Percentiles rank a stretch among this genome's conserved stretches.
These are phyloP conservation scores for Helenozyma baotianmanensis DNA, from an alignment of 805 yeast genomes.

Conservation along the genomic window DNA sequence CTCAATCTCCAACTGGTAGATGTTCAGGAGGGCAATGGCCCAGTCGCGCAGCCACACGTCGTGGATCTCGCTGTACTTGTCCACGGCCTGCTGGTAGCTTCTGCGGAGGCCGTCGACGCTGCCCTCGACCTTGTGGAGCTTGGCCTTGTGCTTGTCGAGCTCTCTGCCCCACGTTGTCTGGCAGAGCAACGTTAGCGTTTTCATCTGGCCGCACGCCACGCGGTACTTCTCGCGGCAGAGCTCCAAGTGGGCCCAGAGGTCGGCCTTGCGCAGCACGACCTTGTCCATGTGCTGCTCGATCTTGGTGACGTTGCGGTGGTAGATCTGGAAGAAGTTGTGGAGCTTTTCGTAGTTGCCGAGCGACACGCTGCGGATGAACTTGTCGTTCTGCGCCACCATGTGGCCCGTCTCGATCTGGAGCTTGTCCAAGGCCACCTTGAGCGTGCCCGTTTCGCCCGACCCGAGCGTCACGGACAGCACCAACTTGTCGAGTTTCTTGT, in stretches of 20 bases:
- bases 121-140: slow-evolving; percentile 46
- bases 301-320: slow-evolving; percentile 51
- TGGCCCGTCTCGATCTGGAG: slow-evolving; percentile 55
- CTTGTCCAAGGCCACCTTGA: slow-evolving; percentile 55
- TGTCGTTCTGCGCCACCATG: slow-evolving; percentile 52
- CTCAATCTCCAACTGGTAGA: slow-evolving; percentile 68
- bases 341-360: slow-evolving; percentile 46
- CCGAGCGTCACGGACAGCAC: slow-evolving; percentile 48
- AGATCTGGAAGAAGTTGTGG: slow-evolving; percentile 45
- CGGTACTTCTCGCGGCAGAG: slow-evolving; percentile 47
- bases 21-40: slow-evolving; percentile 55
- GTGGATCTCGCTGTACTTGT: slow-evolving; percentile 50
- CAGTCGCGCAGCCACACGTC: slow-evolving; percentile 71
- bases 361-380: slow-evolving; percentile 49
- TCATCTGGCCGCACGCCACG: slow-evolving; percentile 53
- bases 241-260: slow-evolving; percentile 32
- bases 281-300: slow-evolving; percentile 55
- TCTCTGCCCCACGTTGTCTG: slow-evolving; percentile 73
- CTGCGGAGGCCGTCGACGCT: slow-evolving; percentile 40
- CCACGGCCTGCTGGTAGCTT: slow-evolving; percentile 54
- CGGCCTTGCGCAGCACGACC: slow-evolving; percentile 44
- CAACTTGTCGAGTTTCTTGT: slow-evolving; percentile 49
- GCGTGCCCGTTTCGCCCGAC: slow-evolving; percentile 52
- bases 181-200: slow-evolving; percentile 55
- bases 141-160: slow-evolving; percentile 53